Base-by-base conservation (phyloP, 768 basidiomycete genomes). In the Lactarius tabidus region DNA sequence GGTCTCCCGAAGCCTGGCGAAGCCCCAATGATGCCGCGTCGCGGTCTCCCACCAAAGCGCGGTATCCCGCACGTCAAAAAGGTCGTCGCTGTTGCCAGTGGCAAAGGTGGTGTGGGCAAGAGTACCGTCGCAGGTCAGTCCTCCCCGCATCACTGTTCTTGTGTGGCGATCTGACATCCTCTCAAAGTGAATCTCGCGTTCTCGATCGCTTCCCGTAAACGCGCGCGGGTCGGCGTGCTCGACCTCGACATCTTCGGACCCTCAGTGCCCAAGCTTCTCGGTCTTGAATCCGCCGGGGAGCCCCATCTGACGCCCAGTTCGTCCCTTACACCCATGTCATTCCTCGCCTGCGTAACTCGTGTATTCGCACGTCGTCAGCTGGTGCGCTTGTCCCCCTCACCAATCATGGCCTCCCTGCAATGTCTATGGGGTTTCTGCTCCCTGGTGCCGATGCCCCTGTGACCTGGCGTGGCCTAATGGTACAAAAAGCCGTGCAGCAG, bases 231-330 rank as follows among this genome's bases (percentile, higher is more conserved):
- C 2, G 96, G 96, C 0, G 76, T 98, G 23, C 82, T 99, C 0
- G 96, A 99, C 76, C 83, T 99, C 10, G 96, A 99, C 74, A 87
- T 99, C 53, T 98, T 97, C 71, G 96, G 96, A 0, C 96, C 96
- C 1, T 95, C 93, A 0, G 80, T 96, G 53, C 96, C 96, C 0
- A 96, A 90, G 23, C 79, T 99, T 31, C 93, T 98, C 88, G 95
- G 94, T 2, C 81, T 99, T 31, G 88, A 89, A 72, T 78, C 84
- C 41, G 79, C 81, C 4, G 88, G 86, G 2, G 94, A 96, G 73
- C 94, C 95, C 0, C 80, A 82, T 35, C 76, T 97, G 57, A 93
- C 91, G 5, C 67, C 78, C 35, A 79, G 93, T 91, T 73, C 35
- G 84, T 75, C 55, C 29, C 33, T 15, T 39, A n/a, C 29, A 39